A percentile compares a stretch with the other conserved stretches of the same genome.
These are phyloP conservation scores for Asclepias syriaca DNA, from an alignment of 257 asterid genomes.

Conservation along the genomic window DNA sequence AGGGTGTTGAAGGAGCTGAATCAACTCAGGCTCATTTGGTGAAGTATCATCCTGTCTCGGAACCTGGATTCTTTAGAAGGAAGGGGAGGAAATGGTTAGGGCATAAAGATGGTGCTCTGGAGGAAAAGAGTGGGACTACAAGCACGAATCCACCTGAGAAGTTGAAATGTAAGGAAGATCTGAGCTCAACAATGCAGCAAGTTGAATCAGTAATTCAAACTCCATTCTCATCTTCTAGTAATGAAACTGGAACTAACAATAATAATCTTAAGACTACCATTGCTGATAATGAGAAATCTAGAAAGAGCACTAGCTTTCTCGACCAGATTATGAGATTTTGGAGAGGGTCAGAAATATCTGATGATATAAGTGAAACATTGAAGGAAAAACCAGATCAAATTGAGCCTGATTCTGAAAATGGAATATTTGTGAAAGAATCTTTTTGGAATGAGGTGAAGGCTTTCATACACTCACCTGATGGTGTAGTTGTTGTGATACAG, in stretches of 20 bases:
- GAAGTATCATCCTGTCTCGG: conserved; percentile 27
- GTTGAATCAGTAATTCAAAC: conserved; percentile 22
- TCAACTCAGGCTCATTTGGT: conserved; percentile 18
- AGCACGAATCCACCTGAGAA: conserved; percentile 16
- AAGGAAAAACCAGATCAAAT: conserved; percentile 20
- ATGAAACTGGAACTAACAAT: conserved; percentile 23
- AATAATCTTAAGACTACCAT: conserved; percentile 18
- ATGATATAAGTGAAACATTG: conserved; percentile 24
- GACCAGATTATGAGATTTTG: conserved; percentile 31
- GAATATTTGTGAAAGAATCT: conserved; percentile 41
- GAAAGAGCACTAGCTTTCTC: conserved; percentile 24
- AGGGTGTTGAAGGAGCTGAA: conserved; percentile 27
- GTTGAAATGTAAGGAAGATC: conserved; percentile 23
- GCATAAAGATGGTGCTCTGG: conserved; percentile 22
- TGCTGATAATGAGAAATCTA: conserved; percentile 21
- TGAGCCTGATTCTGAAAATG: conserved; percentile 22
- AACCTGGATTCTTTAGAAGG: conserved; percentile 40
- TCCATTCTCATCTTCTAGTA: conserved; percentile 41
- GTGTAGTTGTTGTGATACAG: conserved; percentile 38
- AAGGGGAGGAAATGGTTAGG: conserved; percentile 53
- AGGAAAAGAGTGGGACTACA: background rate
- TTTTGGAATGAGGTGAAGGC: conserved; percentile 65
- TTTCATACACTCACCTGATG: conserved; percentile 44
- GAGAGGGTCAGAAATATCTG: conserved; percentile 27
- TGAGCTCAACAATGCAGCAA: conserved; percentile 16